Base-by-base conservation (phyloP, 1,139 yeast species). In the Suhomyces guaymorum region DNA sequence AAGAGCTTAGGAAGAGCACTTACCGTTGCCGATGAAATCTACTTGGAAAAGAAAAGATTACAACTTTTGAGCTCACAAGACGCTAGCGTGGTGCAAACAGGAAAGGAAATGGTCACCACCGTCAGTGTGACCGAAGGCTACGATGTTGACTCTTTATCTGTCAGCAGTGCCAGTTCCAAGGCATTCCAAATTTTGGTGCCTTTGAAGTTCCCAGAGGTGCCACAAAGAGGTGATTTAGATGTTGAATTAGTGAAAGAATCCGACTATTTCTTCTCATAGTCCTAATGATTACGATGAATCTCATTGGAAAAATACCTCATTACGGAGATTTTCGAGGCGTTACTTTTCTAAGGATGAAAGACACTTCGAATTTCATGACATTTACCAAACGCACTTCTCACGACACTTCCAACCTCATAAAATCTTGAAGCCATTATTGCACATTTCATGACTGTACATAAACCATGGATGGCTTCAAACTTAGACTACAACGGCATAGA, bases 221-320 rank as follows among this genome's bases (percentile, higher is more conserved):
- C 97, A 10, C 65, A 73, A 34, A 84, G 78, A 59, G 98, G 97
- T 29, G 81, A 80, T 20, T 87, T 90, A 53, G 95, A 90, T 54
- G 95, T 92, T 27, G 63, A 68, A 29, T 75, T 75, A 42, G 82
- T 92, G 35, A 74, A 75, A 51, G 75, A 81, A 30, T 86, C 96
- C 41, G 73, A 74, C 31, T 92, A 92, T 61, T 92, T 92, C 70
- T 92, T 92, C 63, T 66, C 76, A 29, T 71, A 51, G 46, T 21
- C n/a, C n/a, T n/a, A n/a, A n/a, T n/a, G n/a, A n/a, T n/a, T n/a
- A n/a, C n/a, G n/a, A n/a, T n/a, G n/a, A n/a, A n/a, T n/a, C n/a
- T n/a, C n/a, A n/a, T n/a, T n/a, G n/a, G n/a, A n/a, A n/a, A n/a
- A n/a, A n/a, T n/a, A n/a, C n/a, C n/a, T n/a, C n/a, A n/a, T n/a